phyloP scores from a whole-genome alignment of 768 basidiomycete genomes.

The Russula griseocarnosa region DNA sequence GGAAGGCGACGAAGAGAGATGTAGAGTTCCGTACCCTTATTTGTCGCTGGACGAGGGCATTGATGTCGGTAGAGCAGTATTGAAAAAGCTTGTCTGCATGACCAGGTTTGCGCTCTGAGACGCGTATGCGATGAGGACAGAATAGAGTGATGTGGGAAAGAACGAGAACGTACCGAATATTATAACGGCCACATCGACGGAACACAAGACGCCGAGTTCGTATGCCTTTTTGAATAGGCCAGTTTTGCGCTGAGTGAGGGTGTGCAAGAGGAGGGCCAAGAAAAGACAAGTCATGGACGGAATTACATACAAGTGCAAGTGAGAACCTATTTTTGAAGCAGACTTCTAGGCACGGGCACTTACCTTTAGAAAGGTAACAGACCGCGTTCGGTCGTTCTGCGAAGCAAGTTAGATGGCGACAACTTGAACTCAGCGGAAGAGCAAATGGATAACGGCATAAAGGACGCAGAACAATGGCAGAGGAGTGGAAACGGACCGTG shows the following conservation, averaged over 20 bases:
- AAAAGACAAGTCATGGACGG: slow-evolving; percentile 31
- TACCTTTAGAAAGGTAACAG: slow-evolving; percentile 88
- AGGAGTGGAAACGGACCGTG: slow-evolving; percentile 48
- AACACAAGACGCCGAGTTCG: slow-evolving; percentile 86
- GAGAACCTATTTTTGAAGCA: slow-evolving; percentile 36
- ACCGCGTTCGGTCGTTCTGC: slow-evolving; percentile 88
- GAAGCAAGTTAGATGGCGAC: slow-evolving; percentile 32
- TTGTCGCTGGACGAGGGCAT: slow-evolving; percentile 67
- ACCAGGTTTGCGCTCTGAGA: slow-evolving; percentile 66
- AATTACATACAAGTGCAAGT: slow-evolving; percentile 60
- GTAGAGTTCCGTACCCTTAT: slow-evolving; percentile 40
- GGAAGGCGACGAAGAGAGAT: background rate
- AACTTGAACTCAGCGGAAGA: slow-evolving; percentile 17
- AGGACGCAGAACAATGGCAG: slow-evolving; percentile 19
- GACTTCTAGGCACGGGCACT: slow-evolving; percentile 32
- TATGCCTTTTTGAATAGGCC: slow-evolving; percentile 91
- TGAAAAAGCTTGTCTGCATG: slow-evolving; percentile 81
- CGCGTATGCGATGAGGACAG: background rate
- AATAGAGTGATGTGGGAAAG: slow-evolving; percentile 26
- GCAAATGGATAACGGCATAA: slow-evolving; percentile 29
- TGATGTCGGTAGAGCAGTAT: slow-evolving; percentile 70
- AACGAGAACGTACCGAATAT: slow-evolving; percentile 59
- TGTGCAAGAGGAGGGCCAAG: slow-evolving; percentile 23
- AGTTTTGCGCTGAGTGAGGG: slow-evolving; percentile 64
- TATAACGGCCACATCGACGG: slow-evolving; percentile 84